Conservation (phyloP, 441 rosid species). For the Bocquillonia castaneifolia region DNA sequence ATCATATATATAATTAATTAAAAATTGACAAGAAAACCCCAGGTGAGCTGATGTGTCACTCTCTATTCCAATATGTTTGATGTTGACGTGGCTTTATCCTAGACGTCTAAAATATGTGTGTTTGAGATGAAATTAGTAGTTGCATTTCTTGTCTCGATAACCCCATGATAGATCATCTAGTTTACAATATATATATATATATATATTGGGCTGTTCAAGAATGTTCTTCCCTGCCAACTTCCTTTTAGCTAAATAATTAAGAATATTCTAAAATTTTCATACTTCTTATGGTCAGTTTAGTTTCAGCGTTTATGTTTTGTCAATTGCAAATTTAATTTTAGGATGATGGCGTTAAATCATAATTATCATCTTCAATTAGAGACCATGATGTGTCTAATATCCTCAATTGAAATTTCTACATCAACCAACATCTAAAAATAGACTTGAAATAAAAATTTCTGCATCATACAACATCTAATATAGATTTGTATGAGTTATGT, state of each 20-base stretch:
- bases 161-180: background rate
- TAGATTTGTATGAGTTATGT: too few relatives aligned
- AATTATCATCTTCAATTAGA: background rate
- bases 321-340: background rate
- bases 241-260: too few relatives aligned
- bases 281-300: too few relatives aligned
- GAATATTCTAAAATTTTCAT: too few relatives aligned
- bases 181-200: too few relatives aligned
- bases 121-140: background rate
- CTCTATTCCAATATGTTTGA: slow-evolving; percentile 18
- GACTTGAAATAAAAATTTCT: too few relatives aligned
- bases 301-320: background rate
- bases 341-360: background rate
- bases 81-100: slow-evolving; percentile 12
- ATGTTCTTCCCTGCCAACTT: background rate
- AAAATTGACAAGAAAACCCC: background rate
- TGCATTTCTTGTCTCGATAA: background rate
- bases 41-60: slow-evolving; percentile 25
- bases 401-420: too few relatives aligned
- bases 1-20: too few relatives aligned
- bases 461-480: too few relatives aligned
- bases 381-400: too few relatives aligned
- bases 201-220: background rate
- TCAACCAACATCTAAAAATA: too few relatives aligned
- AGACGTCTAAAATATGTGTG: background rate